Evolutionary conservation across 1,139 yeast species (phyloP), one percentile per base, ranked within the genome.

Genomic region (Fermentozyma sake): DNA sequence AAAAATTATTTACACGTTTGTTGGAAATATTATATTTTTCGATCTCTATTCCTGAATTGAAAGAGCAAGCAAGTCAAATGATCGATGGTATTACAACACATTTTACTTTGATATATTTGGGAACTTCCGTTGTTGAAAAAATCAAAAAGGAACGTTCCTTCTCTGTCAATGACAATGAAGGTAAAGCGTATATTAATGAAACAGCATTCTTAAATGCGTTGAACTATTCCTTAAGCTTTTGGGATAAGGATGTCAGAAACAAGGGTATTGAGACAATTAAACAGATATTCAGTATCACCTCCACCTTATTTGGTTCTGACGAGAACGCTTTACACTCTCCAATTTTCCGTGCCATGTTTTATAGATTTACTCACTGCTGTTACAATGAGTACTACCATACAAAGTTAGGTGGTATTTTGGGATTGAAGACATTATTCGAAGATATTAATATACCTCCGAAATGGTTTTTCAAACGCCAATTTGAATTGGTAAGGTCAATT

Each of bases 381-480:
- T 91, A 84, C 50, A 93, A 84, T 38, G 96, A 86, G 50, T 80
- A 76, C 25, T 89, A 84, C 53, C 84, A 82, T 50, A 70, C 79
- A 20, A 91, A 93, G 44, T 68, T 85, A 12, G 97, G 97, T 7
- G 97, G 97, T 16, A 78, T 91, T 21, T 50, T 84, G 12, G 98
- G 98, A 16, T 63, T 93, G 29, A 70, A 76, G 40, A 74, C 87
- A 1, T 63, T 91, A 61, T 69, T 86, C 22, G 72, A 75, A 29
- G 86, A 80, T 27, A 61, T 85, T 23, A 70, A 64, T 2, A 72
- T 85, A 24, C 84, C 95, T 1, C 62, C 76, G 2, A 59, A 68
- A 2, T 87, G 95, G 79, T 77, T 91, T 43, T 71, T 73, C 31
- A 71, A 76, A 27, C 72, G 93, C 22, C 96, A 87, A 49, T 73